Evolutionary conservation across 805 yeast species (phyloP).

Genomic region (Wickerhamiella parazyma): DNA sequence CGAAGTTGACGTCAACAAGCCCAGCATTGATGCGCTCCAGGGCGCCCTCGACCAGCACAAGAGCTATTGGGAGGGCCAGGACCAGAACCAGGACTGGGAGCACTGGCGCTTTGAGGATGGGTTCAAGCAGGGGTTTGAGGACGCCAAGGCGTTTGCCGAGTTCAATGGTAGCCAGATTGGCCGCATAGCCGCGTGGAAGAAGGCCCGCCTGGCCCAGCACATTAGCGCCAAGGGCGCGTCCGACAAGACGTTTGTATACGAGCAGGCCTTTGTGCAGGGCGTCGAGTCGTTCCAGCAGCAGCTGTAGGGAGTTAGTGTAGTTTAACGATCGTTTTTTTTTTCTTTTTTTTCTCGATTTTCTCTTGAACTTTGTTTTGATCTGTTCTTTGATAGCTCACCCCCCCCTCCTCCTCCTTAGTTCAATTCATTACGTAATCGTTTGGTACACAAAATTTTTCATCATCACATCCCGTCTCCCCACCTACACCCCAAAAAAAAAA

Average conservation of each 20-base stretch:
- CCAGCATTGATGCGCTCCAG: conserved; percentile 29
- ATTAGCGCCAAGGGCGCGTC: conserved; percentile 39
- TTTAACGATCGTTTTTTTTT: too few species aligned
- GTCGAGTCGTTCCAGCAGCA: conserved; percentile 27
- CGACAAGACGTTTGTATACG: conserved; percentile 72
- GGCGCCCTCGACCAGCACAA: conserved; percentile 35
- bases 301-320: not conserved
- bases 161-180: conserved; percentile 65
- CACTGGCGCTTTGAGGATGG: conserved; percentile 76
- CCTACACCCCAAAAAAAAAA: conserved; percentile 7
- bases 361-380: too few species aligned
- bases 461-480: not conserved
- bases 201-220: conserved; percentile 52
- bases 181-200: conserved; percentile 54
- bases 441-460: conserved; percentile 6
- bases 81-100: conserved; percentile 50
- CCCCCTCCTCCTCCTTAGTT: too few species aligned
- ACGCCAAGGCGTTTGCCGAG: conserved; percentile 51
- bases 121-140: conserved; percentile 60
- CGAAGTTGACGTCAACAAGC: conserved; percentile 1
- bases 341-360: too few species aligned
- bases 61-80: conserved; percentile 53
- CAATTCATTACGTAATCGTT: not conserved
- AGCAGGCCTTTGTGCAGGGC: conserved; percentile 68
- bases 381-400: too few species aligned